Evolutionary conservation across 192 early-diverging fungal species (phyloP).

Genomic region (Hyaloraphidium curvatum): DNA sequence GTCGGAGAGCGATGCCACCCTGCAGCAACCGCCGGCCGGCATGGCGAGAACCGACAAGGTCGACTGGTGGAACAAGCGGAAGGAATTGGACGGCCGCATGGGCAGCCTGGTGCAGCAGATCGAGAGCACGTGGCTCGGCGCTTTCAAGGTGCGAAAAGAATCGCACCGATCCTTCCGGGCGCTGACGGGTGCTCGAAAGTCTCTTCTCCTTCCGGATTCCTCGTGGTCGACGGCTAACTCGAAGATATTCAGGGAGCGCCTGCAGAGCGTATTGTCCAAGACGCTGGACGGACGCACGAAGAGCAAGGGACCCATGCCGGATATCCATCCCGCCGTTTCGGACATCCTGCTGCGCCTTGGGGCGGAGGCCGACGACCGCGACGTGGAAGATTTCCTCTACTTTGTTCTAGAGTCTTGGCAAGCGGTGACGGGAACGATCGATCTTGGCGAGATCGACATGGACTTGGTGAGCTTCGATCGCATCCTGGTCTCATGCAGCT

Average conservation of each 20-base stretch:
- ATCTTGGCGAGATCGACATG: slow-evolving; percentile 32
- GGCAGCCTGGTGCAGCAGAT: slow-evolving; percentile 37
- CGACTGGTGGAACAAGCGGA: slow-evolving; percentile 64
- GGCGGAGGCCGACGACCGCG: slow-evolving; percentile 22
- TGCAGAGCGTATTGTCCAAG: too few relatives aligned
- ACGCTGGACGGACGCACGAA: too few relatives aligned
- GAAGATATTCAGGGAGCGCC: too few relatives aligned
- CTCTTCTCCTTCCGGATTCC: too few relatives aligned
- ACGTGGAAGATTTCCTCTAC: slow-evolving; percentile 47
- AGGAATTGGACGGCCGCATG: slow-evolving; percentile 48
- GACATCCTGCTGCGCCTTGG: slow-evolving; percentile 34
- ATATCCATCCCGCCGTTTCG: slow-evolving; percentile 33
- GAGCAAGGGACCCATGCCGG: slow-evolving; percentile 22
- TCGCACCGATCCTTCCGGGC: too few relatives aligned
- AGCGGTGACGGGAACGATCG: slow-evolving; percentile 25
- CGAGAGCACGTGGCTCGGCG: slow-evolving; percentile 70
- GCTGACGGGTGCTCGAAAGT: too few relatives aligned
- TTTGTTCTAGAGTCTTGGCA: slow-evolving; percentile 49
- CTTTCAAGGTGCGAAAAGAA: slow-evolving; percentile 37
- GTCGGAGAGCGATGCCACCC: slow-evolving; percentile 41
- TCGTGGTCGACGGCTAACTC: too few relatives aligned
- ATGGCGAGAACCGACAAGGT: slow-evolving; percentile 39
- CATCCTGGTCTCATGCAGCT: slow-evolving; percentile 1
- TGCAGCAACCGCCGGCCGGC: slow-evolving; percentile 25
- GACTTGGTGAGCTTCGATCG: slow-evolving; percentile 2